Base-by-base conservation (phyloP, 805 yeast genomes). In the Lipomyces japonicus region DNA sequence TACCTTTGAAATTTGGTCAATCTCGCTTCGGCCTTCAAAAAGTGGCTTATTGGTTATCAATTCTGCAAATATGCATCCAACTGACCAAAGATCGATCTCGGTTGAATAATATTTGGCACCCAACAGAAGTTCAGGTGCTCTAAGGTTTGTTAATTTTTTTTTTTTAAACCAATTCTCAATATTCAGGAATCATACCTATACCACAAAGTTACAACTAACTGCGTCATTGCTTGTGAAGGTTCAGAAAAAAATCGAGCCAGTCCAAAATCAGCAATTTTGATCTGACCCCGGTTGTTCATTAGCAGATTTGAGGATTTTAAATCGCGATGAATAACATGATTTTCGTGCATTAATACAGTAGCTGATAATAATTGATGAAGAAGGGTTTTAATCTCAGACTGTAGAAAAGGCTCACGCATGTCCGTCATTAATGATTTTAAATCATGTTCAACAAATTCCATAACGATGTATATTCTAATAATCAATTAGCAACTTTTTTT, bases 11-110 rank as follows among this genome's bases (percentile, higher is more conserved):
- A 77, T 72, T 62, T 76, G 80, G 49, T 74, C 73, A 7, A 73
- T 62, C 59, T 75, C 80, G 4, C 75, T 64, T 40, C 67, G 64
- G 3, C 79, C 80, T 19, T 67, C 70, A 55, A 77, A 63, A 4
- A 76, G 69, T 2, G 79, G 79, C 53, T 69, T 69, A 22, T 64
- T 63, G 2, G 70, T 67, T 51, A 75, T 70, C 28, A 77, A 63
- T 59, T 77, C 81, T 1, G 73, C 81, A 59, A 77, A 77, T 2
- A 78, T 79, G 65, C 82, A 78, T 7, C 82, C 82, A n/a, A 77
- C 66, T 1, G 80, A 77, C 82, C 82, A 77, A 64, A 77, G 65
- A 58, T 77, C 82, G 23, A 76, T 74, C 3, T 59, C 61, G 7
- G 51, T 45, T 18, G 61, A 53, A 48, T 66, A 66, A 12, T 46